Base-by-base conservation (phyloP, 768 basidiomycete species). In the Cubamyces lactineus region DNA sequence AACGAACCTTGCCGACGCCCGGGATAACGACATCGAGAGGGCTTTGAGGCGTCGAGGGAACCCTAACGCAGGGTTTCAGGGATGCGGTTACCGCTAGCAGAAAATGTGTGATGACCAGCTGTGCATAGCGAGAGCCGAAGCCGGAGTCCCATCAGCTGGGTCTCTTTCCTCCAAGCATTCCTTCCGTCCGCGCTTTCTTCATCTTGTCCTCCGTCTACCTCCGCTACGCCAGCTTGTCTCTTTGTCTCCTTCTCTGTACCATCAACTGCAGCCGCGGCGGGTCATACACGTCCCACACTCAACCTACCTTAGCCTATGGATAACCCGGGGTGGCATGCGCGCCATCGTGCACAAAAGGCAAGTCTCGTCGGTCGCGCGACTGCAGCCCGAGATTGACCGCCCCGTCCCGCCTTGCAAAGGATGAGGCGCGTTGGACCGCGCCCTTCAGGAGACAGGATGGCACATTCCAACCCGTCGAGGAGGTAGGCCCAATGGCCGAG, bases 291-390 rank as follows among this genome's bases (percentile, higher is more conserved):
- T 34, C 34, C 34, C n/a, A 47, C n/a, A 26, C 34, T 41, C 17
- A n/a, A 50, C n/a, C 28, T 48, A 43, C 13, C 12, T 19, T 21
- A 42, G 39, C 62, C 21, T 34, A 92, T 93, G 90, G 92, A 92
- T 71, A 85, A 82, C 60, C 76, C 85, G 56, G 92, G 92, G 59
- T 93, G 91, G 91, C 83, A 82, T 67, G 89, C 90, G 39, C 79
- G 79, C 16, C 81, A 85, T 54, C 81, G 82, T 63, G 92, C 87
- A 2, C 76, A 81, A 53, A 82, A 81, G 76, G 86, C 82, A 65
- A 61, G 77, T 66, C 39, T 48, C 59, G 50, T 51, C 49, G 30
- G 19, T 57, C 62, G 42, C 48, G 57, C 49, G 40, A 28, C n/a
- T 7, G 9, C 79, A 79, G 62, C 69, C 72, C 61, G 69, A 75